These are phyloP conservation scores for Rhytidiadelphus loreus DNA, from an alignment of 225 moss, liverwort and hornwort species.

Conservation along the genomic window DNA sequence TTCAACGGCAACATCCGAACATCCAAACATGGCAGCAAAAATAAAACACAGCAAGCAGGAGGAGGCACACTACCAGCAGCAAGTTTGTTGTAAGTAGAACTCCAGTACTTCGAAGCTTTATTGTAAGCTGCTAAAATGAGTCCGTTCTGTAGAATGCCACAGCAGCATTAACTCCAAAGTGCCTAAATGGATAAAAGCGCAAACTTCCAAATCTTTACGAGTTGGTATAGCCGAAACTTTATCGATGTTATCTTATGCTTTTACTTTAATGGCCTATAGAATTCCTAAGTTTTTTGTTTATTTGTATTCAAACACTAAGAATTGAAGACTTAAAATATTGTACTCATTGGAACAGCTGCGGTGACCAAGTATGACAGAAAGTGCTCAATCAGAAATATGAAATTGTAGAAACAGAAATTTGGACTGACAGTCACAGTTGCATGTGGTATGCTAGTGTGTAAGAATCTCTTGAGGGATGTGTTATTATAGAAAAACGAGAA, in stretches of 20 bases:
- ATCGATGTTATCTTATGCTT: background rate
- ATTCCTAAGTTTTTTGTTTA: too few species aligned
- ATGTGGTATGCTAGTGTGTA: background rate
- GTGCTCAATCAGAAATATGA: background rate
- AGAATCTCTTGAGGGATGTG: background rate
- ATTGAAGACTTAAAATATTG: background rate
- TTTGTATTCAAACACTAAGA: background rate
- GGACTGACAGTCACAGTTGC: background rate
- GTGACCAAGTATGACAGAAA: background rate
- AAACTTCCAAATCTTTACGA: background rate
- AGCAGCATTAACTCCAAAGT: background rate
- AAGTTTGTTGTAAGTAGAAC: slow-evolving; percentile 33
- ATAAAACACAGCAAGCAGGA: background rate
- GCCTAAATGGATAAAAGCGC: too few species aligned
- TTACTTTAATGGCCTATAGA: background rate
- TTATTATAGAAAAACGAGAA: background rate
- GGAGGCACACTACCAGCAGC: slow-evolving; percentile 23
- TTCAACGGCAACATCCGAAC: background rate
- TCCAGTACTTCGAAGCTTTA: slow-evolving; percentile 21
- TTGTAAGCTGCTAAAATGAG: slow-evolving; percentile 44
- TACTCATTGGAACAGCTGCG: background rate
- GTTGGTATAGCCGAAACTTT: background rate
- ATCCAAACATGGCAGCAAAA: background rate
- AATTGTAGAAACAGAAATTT: background rate
- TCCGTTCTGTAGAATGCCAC: slow-evolving; percentile 20